Evolutionary conservation across 2,329 filamentous ascomycete species (phyloP).

Genomic region (Fusarium tupiense): DNA sequence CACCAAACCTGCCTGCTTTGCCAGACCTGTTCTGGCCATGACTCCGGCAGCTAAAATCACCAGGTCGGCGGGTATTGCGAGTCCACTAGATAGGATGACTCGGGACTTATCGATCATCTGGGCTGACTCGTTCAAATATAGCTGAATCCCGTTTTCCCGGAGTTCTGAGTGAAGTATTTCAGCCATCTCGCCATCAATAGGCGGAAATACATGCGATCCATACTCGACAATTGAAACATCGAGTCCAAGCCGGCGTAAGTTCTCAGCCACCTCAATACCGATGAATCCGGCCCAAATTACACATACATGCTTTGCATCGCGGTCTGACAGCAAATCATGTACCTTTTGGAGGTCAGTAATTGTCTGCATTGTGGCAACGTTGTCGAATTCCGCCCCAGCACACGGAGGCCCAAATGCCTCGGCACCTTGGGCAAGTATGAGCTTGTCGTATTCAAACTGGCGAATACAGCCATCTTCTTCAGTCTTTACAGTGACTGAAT

Average conservation of each 20-base stretch:
- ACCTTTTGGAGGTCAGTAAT: background rate
- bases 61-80: background rate
- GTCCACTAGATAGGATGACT: background rate
- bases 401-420: background rate
- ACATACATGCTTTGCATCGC: background rate
- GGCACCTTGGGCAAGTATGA: background rate
- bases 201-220: background rate
- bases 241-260: background rate
- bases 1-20: background rate
- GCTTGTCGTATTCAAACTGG: background rate
- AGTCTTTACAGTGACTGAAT: background rate
- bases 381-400: background rate
- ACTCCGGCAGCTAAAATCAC: background rate
- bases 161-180: background rate
- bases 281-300: background rate
- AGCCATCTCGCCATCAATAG: background rate
- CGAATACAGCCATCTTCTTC: background rate
- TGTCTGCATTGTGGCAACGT: background rate
- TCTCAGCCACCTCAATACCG: background rate
- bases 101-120: background rate
- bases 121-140: background rate
- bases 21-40: background rate
- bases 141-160: background rate
- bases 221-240: background rate
- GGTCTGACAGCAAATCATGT: background rate